Base-by-base conservation (phyloP, 768 basidiomycete genomes). In the Suillus alpinus region DNA sequence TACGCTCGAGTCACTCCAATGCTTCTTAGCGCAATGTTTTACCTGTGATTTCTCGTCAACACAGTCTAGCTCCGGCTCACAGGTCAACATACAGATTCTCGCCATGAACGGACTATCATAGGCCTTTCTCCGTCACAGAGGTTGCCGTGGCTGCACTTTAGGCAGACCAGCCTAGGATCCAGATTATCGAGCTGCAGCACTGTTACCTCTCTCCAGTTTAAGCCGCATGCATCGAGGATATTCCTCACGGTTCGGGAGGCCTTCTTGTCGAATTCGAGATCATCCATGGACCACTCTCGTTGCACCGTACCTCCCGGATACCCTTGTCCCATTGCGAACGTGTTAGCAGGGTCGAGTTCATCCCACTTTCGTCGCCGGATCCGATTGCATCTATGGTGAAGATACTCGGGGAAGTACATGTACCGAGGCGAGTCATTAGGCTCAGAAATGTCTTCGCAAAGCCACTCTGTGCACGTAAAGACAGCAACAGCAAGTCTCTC, bases 371-470 rank as follows among this genome's bases (percentile, higher is more conserved):
- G 53, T 46, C 40, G 20, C 34, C 53, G 53, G 29, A 56, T 56
- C 36, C 53, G 53, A 23, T 59, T 59, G 53, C 58, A 59, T 14
- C 52, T 57, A 32, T 59, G 58, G 34, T 59, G 57, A 23, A 59
- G 57, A 23, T 57, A 58, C 34, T 59, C 53, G 3, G 36, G 53
- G 40, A 43, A 56, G 36, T 43, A 56, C 53, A 56, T 56, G 67
- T 78, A 79, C 31, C 56, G 61, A 29, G 53, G 53, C 53, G 20
- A 36, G 14, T 56, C 23, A 16, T 14, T 29, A 12, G 14, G 14
- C 36, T 23, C 23, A 18, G 52, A 16, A 59, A 34, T 59, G 34
- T 50, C 18, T 18, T 56, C 53, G 12, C 53, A 56, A 29, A 56
- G 53, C 34, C 53, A 36, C 6, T 7, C 18, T 12, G 18, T 23